Conservation (phyloP, 192 early-diverging fungal species). For the Gaertneriomyces sp. region DNA sequence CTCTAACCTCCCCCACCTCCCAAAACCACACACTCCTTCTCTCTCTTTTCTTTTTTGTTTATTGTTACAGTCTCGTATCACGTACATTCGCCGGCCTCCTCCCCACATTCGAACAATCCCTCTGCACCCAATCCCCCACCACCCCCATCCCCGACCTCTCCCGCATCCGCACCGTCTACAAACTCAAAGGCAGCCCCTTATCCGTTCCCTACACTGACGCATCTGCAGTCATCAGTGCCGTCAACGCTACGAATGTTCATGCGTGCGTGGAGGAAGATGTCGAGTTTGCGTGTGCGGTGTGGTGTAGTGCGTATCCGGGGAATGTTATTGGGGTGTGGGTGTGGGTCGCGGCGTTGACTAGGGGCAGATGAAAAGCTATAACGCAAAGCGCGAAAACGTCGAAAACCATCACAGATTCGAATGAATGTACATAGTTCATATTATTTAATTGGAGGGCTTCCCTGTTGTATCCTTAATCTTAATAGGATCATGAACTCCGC, state of each 20-base stretch:
- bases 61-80: slow-evolving; percentile 11
- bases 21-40: neutral
- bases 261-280: slow-evolving; percentile 30
- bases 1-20: neutral
- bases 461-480: too few relatives aligned
- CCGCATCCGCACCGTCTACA: slow-evolving; percentile 32
- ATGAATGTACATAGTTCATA: too few relatives aligned
- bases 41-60: too few relatives aligned
- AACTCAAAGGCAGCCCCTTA: slow-evolving; percentile 36
- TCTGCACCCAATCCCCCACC: neutral
- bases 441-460: too few relatives aligned
- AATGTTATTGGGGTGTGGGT: slow-evolving; percentile 40
- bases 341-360: slow-evolving; percentile 32
- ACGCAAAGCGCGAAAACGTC: neutral
- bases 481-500: too few relatives aligned
- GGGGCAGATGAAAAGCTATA: slow-evolving; percentile 3
- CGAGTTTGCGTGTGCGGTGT: slow-evolving; percentile 47
- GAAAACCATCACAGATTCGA: neutral
- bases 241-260: slow-evolving; percentile 38
- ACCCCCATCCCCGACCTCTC: slow-evolving; percentile 13
- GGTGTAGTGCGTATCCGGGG: slow-evolving; percentile 35
- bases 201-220: slow-evolving; percentile 41
- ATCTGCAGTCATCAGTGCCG: slow-evolving; percentile 22
- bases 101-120: slow-evolving; percentile 7
- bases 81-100: slow-evolving; percentile 13